Conservation (phyloP, 176 grass and related monocot genomes). For the Carex pumila region DNA sequence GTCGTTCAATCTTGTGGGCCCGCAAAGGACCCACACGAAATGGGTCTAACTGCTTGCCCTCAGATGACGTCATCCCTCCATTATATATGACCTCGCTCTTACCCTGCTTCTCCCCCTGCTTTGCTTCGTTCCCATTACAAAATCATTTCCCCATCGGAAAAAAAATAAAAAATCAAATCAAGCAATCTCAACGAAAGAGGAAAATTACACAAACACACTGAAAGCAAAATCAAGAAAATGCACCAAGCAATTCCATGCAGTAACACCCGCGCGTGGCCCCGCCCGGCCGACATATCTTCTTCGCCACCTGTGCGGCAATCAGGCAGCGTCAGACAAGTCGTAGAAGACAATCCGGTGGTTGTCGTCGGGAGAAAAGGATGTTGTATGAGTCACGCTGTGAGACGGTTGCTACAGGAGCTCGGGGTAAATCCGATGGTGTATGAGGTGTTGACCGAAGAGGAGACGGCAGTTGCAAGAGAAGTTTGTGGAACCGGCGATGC, state of each 20-base stretch:
- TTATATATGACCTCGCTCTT: neutral
- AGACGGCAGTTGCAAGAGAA: conserved; percentile 37
- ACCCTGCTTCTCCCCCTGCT: neutral
- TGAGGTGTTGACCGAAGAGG: conserved; percentile 52
- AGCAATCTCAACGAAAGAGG: neutral
- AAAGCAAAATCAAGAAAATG: conserved; percentile 25
- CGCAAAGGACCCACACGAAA: neutral
- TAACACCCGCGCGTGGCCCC: conserved; percentile 36
- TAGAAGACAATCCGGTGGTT: conserved; percentile 65
- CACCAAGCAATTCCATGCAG: conserved; percentile 73
- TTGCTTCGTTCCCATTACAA: neutral
- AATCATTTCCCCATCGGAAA: neutral
- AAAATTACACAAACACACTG: neutral
- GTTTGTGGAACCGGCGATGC: conserved; percentile 1
- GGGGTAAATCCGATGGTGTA: conserved; percentile 76
- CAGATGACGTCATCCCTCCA: neutral
- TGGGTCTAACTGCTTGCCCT: neutral
- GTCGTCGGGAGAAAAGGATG: conserved; percentile 68
- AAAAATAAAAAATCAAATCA: neutral
- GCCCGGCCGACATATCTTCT: neutral
- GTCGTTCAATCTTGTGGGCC: conserved; percentile 14
- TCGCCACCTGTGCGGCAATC: neutral
- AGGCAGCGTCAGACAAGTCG: conserved; percentile 28
- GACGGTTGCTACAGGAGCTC: conserved; percentile 67
- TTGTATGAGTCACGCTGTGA: conserved; percentile 88